These are phyloP conservation scores for Phytophthora palmivora DNA, from an alignment of 352 stramenopile species.

Conservation along the genomic window DNA sequence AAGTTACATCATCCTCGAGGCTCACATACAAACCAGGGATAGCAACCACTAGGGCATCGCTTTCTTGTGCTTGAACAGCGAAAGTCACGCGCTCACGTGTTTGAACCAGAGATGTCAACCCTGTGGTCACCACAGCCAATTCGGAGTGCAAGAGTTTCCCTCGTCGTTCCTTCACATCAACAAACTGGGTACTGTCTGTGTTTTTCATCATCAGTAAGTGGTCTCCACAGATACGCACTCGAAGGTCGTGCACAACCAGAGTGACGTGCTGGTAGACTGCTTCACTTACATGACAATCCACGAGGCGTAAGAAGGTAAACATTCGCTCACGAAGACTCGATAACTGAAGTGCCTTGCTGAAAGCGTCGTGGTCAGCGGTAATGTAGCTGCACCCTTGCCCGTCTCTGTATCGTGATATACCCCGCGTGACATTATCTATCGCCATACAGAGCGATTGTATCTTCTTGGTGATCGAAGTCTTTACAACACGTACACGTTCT, in stretches of 20 bases:
- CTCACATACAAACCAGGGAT: slow-evolving; percentile 35
- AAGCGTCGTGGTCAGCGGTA: slow-evolving; percentile 23
- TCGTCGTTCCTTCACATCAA: background rate
- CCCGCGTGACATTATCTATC: slow-evolving; percentile 27
- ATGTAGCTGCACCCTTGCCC: slow-evolving; percentile 16
- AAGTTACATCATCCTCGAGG: slow-evolving; percentile 30
- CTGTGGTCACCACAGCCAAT: background rate
- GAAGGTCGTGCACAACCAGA: slow-evolving; percentile 38
- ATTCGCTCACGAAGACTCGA: slow-evolving; percentile 55
- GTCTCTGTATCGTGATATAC: slow-evolving; percentile 22
- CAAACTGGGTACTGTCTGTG: background rate
- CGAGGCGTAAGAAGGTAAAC: slow-evolving; percentile 62
- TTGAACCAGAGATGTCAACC: background rate
- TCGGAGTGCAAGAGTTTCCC: slow-evolving; percentile 6
- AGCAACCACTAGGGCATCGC: background rate
- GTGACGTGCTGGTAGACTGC: slow-evolving; percentile 50
- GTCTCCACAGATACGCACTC: slow-evolving; percentile 44
- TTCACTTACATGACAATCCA: slow-evolving; percentile 53
- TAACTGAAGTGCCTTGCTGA: slow-evolving; percentile 34
- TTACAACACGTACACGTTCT: slow-evolving; percentile 21
- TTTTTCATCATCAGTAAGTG: background rate
- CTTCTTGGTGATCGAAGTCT: slow-evolving; percentile 19
- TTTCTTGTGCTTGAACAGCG: slow-evolving; percentile 1
- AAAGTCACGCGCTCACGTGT: slow-evolving; percentile 12
- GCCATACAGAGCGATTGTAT: slow-evolving; percentile 29